phyloP scores from a whole-genome alignment of 1,284 basidiomycete genomes.

The Boletus nobilissimus region DNA sequence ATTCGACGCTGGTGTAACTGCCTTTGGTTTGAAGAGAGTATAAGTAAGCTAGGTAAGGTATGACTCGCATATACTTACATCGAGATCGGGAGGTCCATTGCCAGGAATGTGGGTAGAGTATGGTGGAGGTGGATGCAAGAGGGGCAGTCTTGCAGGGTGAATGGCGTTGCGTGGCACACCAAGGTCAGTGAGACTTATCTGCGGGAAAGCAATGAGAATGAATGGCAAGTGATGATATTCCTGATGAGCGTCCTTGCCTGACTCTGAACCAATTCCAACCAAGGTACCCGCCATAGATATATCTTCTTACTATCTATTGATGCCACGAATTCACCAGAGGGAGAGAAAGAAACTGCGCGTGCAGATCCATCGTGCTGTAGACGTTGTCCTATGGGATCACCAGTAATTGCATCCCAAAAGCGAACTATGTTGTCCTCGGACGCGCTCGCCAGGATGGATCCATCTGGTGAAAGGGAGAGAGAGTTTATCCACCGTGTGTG shows the following conservation, averaged over 20 bases:
- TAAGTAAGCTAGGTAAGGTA: too few relatives aligned
- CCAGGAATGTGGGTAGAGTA: neutral
- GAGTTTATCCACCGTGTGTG: neutral
- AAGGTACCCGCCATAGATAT: neutral
- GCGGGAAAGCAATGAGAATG: neutral
- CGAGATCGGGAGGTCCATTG: too few relatives aligned
- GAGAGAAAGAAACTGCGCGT: neutral
- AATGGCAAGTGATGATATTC: too few relatives aligned
- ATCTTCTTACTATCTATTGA: neutral
- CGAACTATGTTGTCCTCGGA: neutral
- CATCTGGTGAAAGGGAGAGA: neutral
- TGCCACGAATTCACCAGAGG: neutral
- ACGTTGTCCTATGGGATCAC: neutral
- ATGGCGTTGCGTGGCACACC: neutral
- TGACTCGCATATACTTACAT: too few relatives aligned
- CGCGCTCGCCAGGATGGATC: neutral
- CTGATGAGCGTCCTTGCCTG: neutral
- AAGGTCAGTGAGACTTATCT: neutral
- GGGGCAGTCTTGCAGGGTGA: neutral
- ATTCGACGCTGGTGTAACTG: too few relatives aligned
- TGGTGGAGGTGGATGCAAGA: neutral
- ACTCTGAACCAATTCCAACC: neutral
- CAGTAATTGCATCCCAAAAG: neutral
- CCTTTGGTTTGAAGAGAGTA: too few relatives aligned
- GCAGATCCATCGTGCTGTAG: neutral